Percentiles rank a stretch among this genome's conserved stretches.
Conservation (phyloP, 495 filamentous ascomycete genomes). For the Viridothelium virens region DNA sequence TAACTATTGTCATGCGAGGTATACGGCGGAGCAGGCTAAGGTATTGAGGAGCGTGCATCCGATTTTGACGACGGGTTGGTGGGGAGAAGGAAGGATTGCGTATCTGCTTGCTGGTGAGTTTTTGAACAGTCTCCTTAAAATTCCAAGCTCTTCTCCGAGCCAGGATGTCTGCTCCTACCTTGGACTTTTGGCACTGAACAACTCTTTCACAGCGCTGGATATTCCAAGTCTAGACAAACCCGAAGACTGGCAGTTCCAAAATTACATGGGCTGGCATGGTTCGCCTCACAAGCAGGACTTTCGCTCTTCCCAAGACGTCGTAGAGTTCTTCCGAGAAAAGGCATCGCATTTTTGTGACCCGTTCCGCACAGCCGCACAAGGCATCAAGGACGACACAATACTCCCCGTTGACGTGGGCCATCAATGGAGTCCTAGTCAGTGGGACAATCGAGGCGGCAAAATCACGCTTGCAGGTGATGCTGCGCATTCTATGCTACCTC, state of each 20-base stretch:
- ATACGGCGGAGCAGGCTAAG: constrained; percentile 11
- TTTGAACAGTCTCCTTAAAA: background rate
- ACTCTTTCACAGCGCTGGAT: background rate
- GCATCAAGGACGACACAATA: constrained; percentile 5
- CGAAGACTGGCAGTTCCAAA: background rate
- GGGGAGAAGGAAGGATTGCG: background rate
- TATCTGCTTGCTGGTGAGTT: constrained; percentile 12
- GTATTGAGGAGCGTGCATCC: background rate
- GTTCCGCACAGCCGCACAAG: background rate
- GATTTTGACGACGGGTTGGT: background rate
- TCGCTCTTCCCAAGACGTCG: background rate
- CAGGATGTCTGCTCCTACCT: no score
- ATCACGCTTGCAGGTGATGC: constrained; percentile 13
- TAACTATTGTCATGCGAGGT: constrained; percentile 5
- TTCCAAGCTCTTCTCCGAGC: no score
- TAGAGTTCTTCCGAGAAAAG: constrained; percentile 4
- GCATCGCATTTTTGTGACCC: constrained; percentile 8
- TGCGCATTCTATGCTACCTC: constrained; percentile 14
- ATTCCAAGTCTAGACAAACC: background rate
- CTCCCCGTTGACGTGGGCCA: constrained; percentile 11
- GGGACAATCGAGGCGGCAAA: constrained; percentile 6
- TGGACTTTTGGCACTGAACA: background rate
- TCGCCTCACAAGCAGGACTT: constrained; percentile 10
- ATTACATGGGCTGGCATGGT: constrained; percentile 7
- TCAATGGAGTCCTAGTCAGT: constrained; percentile 10